phyloP scores from a whole-genome alignment of 441 rosid genomes.

The Erysimum cheiri region DNA sequence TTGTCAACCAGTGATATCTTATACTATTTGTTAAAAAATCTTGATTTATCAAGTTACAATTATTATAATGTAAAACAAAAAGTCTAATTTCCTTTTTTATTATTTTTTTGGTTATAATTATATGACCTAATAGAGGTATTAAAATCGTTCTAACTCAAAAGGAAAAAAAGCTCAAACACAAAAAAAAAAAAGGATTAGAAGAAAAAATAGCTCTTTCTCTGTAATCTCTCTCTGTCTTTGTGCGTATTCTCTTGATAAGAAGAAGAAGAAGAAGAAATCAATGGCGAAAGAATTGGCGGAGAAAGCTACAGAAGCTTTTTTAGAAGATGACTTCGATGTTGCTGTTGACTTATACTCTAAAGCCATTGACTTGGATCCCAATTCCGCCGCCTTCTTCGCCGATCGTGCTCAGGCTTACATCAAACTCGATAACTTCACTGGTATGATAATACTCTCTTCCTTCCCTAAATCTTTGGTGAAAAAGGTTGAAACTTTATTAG shows the following conservation, averaged over 20 bases:
- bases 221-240: neutral
- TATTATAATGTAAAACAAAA: neutral
- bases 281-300: conserved; percentile 53
- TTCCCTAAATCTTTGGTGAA: neutral
- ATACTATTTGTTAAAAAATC: conserved; percentile 18
- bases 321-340: conserved; percentile 53
- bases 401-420: conserved; percentile 63
- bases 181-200: neutral
- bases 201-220: neutral
- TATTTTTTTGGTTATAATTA: neutral
- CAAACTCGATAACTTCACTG: conserved; percentile 54
- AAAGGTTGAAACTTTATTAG: neutral
- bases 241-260: conserved; percentile 7
- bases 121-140: neutral
- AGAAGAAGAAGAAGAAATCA: conserved; percentile 11
- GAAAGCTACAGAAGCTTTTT: conserved; percentile 52
- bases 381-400: conserved; percentile 52
- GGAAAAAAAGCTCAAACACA: neutral
- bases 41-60: conserved; percentile 1
- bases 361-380: conserved; percentile 56
- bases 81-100: neutral
- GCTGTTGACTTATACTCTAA: conserved; percentile 53
- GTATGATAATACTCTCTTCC: conserved; percentile 29
- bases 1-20: neutral
- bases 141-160: neutral